These are phyloP conservation scores for Aspergillus fumigatus DNA, from an alignment of 2,329 filamentous ascomycete species.

Conservation along the genomic window DNA sequence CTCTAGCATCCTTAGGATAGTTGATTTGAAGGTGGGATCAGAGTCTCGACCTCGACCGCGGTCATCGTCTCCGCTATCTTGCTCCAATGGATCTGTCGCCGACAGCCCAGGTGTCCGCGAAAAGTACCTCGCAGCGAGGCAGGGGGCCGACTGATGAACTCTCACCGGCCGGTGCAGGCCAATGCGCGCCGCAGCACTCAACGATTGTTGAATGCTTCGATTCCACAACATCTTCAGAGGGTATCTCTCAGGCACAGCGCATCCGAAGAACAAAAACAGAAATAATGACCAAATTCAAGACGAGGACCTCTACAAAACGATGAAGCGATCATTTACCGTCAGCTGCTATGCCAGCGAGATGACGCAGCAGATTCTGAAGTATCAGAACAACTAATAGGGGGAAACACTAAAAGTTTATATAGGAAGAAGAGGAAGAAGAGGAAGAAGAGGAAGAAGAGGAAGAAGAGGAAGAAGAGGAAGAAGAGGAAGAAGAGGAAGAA, in stretches of 20 bases:
- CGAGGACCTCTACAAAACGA: not conserved
- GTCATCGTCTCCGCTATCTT: conserved; percentile 26
- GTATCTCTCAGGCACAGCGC: not conserved
- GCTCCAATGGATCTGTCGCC: conserved; percentile 26
- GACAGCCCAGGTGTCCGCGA: conserved; percentile 18
- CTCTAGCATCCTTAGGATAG: conserved; percentile 63
- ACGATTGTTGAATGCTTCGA: conserved; percentile 20
- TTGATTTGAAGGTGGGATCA: conserved; percentile 33
- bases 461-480: conserved; percentile 6
- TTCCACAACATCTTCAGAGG: conserved; percentile 19
- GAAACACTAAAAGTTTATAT: conserved; percentile 13
- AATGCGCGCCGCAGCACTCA: conserved; percentile 15
- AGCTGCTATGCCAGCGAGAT: conserved; percentile 4
- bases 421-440: conserved; percentile 4
- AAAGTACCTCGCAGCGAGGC: conserved; percentile 20
- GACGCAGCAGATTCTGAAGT: conserved; percentile 1
- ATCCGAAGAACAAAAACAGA: conserved; percentile 1
- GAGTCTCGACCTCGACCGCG: conserved; percentile 21
- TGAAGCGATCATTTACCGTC: conserved; percentile 4
- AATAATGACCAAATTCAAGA: not conserved
- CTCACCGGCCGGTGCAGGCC: conserved; percentile 14
- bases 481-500: too few relatives aligned
- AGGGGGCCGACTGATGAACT: conserved; percentile 7
- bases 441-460: conserved; percentile 5
- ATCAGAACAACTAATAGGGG: conserved; percentile 10